Base-by-base conservation (phyloP, 495 filamentous ascomycete genomes). In the Aspergillus kassunensis region DNA sequence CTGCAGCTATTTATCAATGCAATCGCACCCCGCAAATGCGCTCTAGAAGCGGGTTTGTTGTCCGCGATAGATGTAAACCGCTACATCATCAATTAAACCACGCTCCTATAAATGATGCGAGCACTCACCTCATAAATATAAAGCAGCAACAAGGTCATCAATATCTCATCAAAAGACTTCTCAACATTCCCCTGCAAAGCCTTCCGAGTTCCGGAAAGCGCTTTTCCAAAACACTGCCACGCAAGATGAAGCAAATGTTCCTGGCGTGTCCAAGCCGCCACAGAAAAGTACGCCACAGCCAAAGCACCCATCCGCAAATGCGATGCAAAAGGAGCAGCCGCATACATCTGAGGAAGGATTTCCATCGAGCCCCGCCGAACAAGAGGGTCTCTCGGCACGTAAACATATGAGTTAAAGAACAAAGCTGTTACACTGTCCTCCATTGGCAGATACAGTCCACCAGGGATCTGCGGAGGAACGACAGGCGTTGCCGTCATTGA, bases 61-160 rank as follows among this genome's bases (percentile, higher is more conserved):
- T 69, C 60, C 44, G 62, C 64, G 6, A 67, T 53, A 1, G 66
- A 60, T 9, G 51, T 47, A 18, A 72, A 66, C 55, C 70, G 65
- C 69, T 72, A 21, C 6, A 13, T 42, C 8, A 58, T 29, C 9
- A n/a, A 20, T 36, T 19, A 52, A 16, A 34, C 24, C 1, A 24
- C 20, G 9, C 24, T 33, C 15, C 13, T 21, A 40, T 39, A 19
- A 19, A 5, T 24, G 2, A 41, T 33, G 1, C 12, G 13, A 23
- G n/a, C 4, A 65, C 68, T 34, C 56, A 84, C 81, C 75, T 88
- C 84, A 50, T 81, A 88, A n/a, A 82, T 75, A 0, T 79, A 80
- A 36, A 87, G 66, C 23, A 86, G 58, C 33, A 89, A 64, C 19
- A 87, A 77, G 0, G 82, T 72, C 23, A 82, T 78, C n/a, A 89